These are phyloP conservation scores for Podila minutissima DNA, from an alignment of 192 early-diverging fungal genomes.

Conservation along the genomic window DNA sequence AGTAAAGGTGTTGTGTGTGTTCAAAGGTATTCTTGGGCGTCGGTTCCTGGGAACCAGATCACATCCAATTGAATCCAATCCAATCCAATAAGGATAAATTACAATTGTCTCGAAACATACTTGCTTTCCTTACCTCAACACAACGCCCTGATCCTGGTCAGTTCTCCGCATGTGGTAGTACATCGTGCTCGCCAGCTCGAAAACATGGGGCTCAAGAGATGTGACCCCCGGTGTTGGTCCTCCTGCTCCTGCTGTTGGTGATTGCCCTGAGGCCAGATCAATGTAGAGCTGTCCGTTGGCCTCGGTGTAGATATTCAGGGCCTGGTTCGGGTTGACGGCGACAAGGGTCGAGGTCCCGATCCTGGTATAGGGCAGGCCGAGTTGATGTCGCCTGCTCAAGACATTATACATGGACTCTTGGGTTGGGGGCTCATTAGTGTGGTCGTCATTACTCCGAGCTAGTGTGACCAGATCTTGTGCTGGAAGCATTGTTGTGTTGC, in stretches of 20 bases:
- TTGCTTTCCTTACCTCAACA: constrained; percentile 62
- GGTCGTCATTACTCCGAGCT: constrained; percentile 27
- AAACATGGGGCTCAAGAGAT: constrained; percentile 69
- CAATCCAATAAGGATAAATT: not conserved
- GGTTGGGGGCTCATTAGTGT: constrained; percentile 27
- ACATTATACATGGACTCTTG: constrained; percentile 39
- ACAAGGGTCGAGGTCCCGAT: constrained; percentile 59
- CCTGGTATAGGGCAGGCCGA: constrained; percentile 62
- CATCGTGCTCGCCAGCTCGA: constrained; percentile 72
- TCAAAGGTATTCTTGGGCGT: too few relatives aligned
- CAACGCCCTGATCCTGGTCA: constrained; percentile 71
- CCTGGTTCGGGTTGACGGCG: constrained; percentile 60
- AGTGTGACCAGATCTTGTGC: constrained; percentile 42
- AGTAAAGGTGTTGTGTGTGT: too few relatives aligned
- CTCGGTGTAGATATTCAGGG: constrained; percentile 57
- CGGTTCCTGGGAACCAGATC: not conserved
- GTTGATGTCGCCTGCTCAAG: constrained; percentile 36
- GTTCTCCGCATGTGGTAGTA: constrained; percentile 75
- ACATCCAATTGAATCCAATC: not conserved
- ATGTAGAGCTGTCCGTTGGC: constrained; percentile 58
- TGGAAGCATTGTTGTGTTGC: constrained; percentile 19
- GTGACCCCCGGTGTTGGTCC: not conserved
- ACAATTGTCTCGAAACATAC: not conserved
- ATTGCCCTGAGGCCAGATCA: constrained; percentile 42
- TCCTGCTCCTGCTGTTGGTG: not conserved